Evolutionary conservation across 345 rosid species (phyloP), one percentile per base, ranked within the genome.

Genomic region (Mangifera indica): DNA sequence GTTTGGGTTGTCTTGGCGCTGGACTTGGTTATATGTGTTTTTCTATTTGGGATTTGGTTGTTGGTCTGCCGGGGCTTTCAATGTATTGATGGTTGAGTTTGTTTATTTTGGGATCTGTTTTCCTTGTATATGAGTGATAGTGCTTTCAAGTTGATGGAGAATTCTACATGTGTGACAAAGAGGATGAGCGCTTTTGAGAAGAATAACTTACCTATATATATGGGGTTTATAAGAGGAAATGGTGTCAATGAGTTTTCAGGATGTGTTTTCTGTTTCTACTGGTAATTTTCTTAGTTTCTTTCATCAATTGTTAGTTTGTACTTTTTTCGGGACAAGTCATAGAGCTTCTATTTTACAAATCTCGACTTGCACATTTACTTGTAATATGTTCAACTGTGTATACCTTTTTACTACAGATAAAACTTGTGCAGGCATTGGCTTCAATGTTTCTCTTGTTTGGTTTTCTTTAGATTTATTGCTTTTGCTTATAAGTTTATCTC

Each of bases 1-100:
- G 93, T 95, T 42, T 92, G 93, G 96, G 79, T 95, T 5, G 93
- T 95, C 15, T 73, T 95, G 84, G 75, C 78, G 66, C 67, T 95
- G 72, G 98, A 95, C 83, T 80, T 95, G 84, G 40, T 87, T 77
- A 77, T 95, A 22, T 92, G 97, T 81, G 86, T 82, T 63, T 63
- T 87, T 68, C 72, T 95, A 22, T 92, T 92, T 60, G 95, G 90
- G 57, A 81, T 95, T 71, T 95, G 99, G 99, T 77, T 95, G 78
- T 89, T 91, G 93, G 81, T 95, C 78, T 95, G 99, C 81, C 66
- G 91, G 62, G 98, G 99, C 1, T 88, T 95, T 73, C 89, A 84
- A 72, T 95, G 99, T 87, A 83, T 95, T 53, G 79, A 89, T 75
- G 85, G 82, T 63, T 89, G 86, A 92, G 78, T 62, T 0, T 49